A percentile compares a stretch with the other conserved stretches of the same genome.
These are phyloP conservation scores for Litchi chinensis DNA, from an alignment of 345 rosid species.

Conservation along the genomic window DNA sequence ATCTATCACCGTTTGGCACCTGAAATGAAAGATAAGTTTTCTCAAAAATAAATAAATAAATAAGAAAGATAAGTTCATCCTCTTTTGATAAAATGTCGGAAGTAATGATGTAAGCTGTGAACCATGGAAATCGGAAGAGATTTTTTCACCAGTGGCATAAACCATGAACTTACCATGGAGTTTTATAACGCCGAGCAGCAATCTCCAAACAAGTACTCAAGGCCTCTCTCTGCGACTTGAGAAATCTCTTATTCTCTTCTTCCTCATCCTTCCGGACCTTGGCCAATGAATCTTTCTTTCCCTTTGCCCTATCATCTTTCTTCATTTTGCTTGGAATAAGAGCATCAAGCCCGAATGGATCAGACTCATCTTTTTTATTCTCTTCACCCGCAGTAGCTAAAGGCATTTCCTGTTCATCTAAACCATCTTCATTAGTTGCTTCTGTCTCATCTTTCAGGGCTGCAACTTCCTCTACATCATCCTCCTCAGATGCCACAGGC, in stretches of 20 bases:
- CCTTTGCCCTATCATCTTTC: slow-evolving; percentile 63
- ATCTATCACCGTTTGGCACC: slow-evolving; percentile 98
- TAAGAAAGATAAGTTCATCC: background rate
- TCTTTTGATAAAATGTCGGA: background rate
- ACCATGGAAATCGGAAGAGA: background rate
- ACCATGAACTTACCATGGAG: slow-evolving; percentile 60
- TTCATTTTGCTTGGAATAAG: slow-evolving; percentile 54
- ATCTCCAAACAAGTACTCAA: slow-evolving; percentile 83
- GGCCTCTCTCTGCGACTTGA: slow-evolving; percentile 80
- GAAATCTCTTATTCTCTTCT: slow-evolving; percentile 64
- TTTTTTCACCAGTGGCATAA: background rate
- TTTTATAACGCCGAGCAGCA: slow-evolving; percentile 86
- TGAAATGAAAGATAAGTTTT: slow-evolving; percentile 27
- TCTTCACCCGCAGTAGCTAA: slow-evolving; percentile 38
- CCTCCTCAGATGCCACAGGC: slow-evolving; percentile 75
- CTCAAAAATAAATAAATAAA: too few species aligned
- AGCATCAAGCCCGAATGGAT: slow-evolving; percentile 94
- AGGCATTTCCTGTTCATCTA: slow-evolving; percentile 31
- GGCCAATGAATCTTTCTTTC: slow-evolving; percentile 46
- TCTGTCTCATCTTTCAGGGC: slow-evolving; percentile 51
- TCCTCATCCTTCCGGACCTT: slow-evolving; percentile 53
- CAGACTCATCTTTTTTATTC: slow-evolving; percentile 54
- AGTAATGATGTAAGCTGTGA: background rate
- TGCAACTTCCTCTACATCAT: slow-evolving; percentile 78
- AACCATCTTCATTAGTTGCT: slow-evolving; percentile 33